Conservation (phyloP, 2,329 filamentous ascomycete species). For the Akanthomyces dipterigenus region DNA sequence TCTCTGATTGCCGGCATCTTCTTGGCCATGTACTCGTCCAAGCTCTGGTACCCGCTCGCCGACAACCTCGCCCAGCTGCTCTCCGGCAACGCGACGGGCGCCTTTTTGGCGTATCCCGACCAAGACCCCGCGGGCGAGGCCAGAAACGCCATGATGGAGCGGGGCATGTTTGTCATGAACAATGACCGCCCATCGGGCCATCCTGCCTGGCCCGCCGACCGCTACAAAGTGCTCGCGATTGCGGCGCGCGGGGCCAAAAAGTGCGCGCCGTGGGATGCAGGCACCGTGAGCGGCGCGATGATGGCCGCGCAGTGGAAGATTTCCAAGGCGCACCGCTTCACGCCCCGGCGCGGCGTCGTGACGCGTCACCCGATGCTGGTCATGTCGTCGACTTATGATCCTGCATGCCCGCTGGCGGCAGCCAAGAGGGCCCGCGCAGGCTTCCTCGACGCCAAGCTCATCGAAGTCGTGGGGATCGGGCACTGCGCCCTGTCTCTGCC, state of each 20-base stretch:
- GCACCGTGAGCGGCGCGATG: conserved; percentile 24
- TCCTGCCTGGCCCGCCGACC: conserved; percentile 23
- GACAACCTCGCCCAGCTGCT: conserved; percentile 28
- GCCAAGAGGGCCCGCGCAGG: conserved; percentile 28
- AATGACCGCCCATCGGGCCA: conserved; percentile 22
- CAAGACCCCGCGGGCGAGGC: conserved; percentile 16
- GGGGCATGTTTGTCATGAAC: conserved; percentile 18
- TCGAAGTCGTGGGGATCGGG: conserved; percentile 37
- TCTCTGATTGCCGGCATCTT: conserved; percentile 31
- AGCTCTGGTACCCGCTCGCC: conserved; percentile 30
- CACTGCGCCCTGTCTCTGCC: conserved; percentile 33
- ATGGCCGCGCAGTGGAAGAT: conserved; percentile 27
- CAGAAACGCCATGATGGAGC: conserved; percentile 17
- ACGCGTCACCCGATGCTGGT: conserved; percentile 27
- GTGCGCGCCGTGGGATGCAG: conserved; percentile 24
- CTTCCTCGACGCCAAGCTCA: conserved; percentile 30
- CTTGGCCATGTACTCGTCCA: conserved; percentile 31
- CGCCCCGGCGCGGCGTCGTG: conserved; percentile 23
- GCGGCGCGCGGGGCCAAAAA: conserved; percentile 6
- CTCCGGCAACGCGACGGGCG: conserved; percentile 32
- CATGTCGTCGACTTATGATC: conserved; percentile 29
- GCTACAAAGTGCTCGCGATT: not conserved
- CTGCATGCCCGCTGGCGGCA: conserved; percentile 44
- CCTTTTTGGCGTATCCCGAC: conserved; percentile 26
- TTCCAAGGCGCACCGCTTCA: conserved; percentile 23